Percentiles rank a stretch among this genome's conserved stretches.
phyloP scores from a whole-genome alignment of 139 green algal genomes.

The Tetraselmis chui region DNA sequence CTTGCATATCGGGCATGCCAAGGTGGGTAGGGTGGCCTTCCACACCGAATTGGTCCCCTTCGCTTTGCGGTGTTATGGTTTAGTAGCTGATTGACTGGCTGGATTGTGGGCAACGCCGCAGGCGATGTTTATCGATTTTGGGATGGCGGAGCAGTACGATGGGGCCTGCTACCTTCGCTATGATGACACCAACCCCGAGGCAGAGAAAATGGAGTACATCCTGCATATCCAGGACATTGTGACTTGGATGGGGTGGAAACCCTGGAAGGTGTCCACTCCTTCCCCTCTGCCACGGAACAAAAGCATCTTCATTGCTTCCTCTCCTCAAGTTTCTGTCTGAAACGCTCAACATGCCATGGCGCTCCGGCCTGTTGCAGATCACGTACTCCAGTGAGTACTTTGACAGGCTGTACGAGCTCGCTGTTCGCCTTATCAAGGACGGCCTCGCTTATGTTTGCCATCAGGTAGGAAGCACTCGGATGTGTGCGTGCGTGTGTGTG shows the following conservation, averaged over 20 bases:
- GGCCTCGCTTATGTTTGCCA: slow-evolving; percentile 94
- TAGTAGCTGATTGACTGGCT: too few species aligned
- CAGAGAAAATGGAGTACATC: slow-evolving; percentile 98
- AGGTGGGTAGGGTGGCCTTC: too few species aligned
- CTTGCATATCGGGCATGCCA: slow-evolving; percentile 91
- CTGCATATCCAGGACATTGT: slow-evolving; percentile 96
- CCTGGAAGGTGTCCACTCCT: slow-evolving; percentile 56
- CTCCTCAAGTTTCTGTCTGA: too few species aligned
- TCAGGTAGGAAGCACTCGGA: slow-evolving; percentile 62
- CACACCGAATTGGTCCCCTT: too few species aligned
- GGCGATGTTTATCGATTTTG: slow-evolving; percentile 98
- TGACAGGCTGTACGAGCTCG: slow-evolving; percentile 81
- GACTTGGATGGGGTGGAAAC: slow-evolving; percentile 88
- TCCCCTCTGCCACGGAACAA: too few species aligned
- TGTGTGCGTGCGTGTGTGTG: too few species aligned
- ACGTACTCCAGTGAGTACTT: slow-evolving; percentile 97
- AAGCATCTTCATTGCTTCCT: too few species aligned
- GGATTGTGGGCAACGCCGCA: slow-evolving; percentile 14
- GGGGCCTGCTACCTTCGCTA: slow-evolving; percentile 89
- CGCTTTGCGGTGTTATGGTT: too few species aligned
- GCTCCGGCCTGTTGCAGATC: slow-evolving; percentile 32
- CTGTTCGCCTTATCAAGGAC: slow-evolving; percentile 86
- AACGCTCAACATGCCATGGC: too few species aligned
- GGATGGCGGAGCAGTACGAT: slow-evolving; percentile 72
- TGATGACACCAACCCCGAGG: slow-evolving; percentile 97